A percentile compares a stretch with the other conserved stretches of the same genome.
Conservation (phyloP, 2,329 filamentous ascomycete genomes). For the Helotiales sp. region DNA sequence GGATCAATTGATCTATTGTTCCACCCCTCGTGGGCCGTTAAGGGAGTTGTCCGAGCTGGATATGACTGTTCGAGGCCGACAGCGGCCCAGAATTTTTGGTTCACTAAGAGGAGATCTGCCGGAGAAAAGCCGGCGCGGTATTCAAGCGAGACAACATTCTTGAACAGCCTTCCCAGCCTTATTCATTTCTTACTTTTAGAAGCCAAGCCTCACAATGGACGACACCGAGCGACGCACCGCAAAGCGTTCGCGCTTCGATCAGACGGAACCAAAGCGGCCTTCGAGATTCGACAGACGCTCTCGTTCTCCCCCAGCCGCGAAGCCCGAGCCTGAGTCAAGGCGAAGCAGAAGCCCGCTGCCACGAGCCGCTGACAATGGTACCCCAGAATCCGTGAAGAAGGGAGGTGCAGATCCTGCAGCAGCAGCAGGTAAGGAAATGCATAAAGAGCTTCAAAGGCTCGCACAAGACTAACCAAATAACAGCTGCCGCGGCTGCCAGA, state of each 20-base stretch:
- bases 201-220: slow-evolving; percentile 57
- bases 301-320: slow-evolving; percentile 69
- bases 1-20: slow-evolving; percentile 8
- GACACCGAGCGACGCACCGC: slow-evolving; percentile 70
- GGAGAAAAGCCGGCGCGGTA: slow-evolving; percentile 7
- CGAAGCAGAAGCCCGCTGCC: slow-evolving; percentile 80
- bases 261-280: slow-evolving; percentile 73
- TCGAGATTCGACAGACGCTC: slow-evolving; percentile 93
- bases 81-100: not conserved
- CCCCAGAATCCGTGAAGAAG: slow-evolving; percentile 39
- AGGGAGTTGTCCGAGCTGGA: not conserved
- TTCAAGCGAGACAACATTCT: slow-evolving; percentile 7
- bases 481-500: slow-evolving; percentile 83
- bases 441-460: not conserved
- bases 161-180: not conserved
- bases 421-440: slow-evolving; percentile 64
- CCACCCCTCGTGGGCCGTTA: not conserved
- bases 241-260: slow-evolving; percentile 93
- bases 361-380: slow-evolving; percentile 39
- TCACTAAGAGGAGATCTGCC: no score
- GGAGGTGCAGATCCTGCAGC: slow-evolving; percentile 67
- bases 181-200: not conserved
- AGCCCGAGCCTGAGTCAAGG: slow-evolving; percentile 57
- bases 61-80: not conserved
- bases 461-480: slow-evolving; percentile 26